Evolutionary conservation across 257 asterid genomes (phyloP).

Genomic region (Solanum boliviense): DNA sequence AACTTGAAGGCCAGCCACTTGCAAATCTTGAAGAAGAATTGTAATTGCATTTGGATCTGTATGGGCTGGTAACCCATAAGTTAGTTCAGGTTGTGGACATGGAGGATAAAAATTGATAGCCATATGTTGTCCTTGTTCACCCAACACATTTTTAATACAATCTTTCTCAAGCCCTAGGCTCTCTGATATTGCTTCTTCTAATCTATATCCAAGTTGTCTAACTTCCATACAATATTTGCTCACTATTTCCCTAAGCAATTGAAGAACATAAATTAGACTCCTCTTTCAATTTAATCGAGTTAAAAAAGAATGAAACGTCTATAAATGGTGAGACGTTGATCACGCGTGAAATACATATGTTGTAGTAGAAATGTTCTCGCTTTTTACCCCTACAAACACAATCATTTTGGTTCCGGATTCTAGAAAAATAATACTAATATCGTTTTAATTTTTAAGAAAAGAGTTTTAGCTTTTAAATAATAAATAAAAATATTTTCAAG

Average conservation of each 20-base stretch:
- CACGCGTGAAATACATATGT: neutral
- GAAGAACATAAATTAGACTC: neutral
- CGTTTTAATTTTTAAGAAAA: neutral
- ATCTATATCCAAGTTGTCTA: conserved; percentile 47
- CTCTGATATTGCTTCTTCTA: conserved; percentile 65
- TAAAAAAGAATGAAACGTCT: neutral
- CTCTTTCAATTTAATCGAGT: neutral
- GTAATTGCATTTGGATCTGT: conserved; percentile 88
- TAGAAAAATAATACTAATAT: neutral
- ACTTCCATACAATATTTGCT: conserved; percentile 48
- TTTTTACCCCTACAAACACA: neutral
- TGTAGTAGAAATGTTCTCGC: neutral
- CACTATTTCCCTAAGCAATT: conserved; percentile 39
- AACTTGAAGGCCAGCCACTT: conserved; percentile 72
- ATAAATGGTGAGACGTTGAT: neutral
- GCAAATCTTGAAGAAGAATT: conserved; percentile 74
- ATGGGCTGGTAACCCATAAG: conserved; percentile 79
- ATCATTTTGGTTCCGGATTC: neutral
- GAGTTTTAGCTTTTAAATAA: neutral
- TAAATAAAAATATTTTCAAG: neutral
- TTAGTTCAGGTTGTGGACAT: conserved; percentile 78
- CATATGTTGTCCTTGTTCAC: conserved; percentile 93
- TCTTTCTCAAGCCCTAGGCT: conserved; percentile 61
- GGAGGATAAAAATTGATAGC: conserved; percentile 81
- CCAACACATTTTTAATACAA: conserved; percentile 37